phyloP scores from a whole-genome alignment of 106 monocot genomes.

The Vanilla planifolia region DNA sequence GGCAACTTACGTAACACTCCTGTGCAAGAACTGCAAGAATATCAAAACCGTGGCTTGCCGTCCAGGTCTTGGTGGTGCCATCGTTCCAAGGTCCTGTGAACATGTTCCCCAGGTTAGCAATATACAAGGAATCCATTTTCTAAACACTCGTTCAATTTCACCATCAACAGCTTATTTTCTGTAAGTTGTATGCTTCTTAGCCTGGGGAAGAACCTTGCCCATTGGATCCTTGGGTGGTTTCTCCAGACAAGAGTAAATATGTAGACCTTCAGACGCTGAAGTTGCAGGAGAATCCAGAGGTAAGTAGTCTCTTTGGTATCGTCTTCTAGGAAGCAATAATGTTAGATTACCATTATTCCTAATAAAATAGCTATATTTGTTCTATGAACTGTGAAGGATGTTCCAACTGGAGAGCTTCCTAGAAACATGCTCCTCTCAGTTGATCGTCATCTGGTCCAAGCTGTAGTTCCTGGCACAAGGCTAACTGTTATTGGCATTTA shows the following conservation, averaged over 20 bases:
- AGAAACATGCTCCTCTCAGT: slow-evolving; percentile 84
- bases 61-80: slow-evolving; percentile 92
- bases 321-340: not conserved
- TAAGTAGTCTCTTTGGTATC: no score
- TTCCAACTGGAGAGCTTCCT: slow-evolving; percentile 91
- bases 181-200: slow-evolving; percentile 24
- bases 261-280: slow-evolving; percentile 95
- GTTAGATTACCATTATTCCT: not conserved
- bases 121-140: not conserved
- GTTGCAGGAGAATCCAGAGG: slow-evolving; percentile 98
- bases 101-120: slow-evolving; percentile 63
- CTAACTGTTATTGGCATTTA: slow-evolving; percentile 88
- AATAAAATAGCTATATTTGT: not conserved
- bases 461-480: slow-evolving; percentile 92
- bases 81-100: slow-evolving; percentile 94
- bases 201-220: slow-evolving; percentile 93
- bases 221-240: slow-evolving; percentile 88
- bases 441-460: slow-evolving; percentile 91
- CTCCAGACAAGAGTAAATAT: slow-evolving; percentile 95
- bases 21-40: slow-evolving; percentile 94
- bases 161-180: not conserved
- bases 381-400: slow-evolving; percentile 44
- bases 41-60: slow-evolving; percentile 71
- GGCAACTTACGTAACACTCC: slow-evolving; percentile 87
- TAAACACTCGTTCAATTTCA: not conserved